Evolutionary conservation across 1,139 yeast genomes (phyloP).

Genomic region (Blastobotrys indianensis): DNA sequence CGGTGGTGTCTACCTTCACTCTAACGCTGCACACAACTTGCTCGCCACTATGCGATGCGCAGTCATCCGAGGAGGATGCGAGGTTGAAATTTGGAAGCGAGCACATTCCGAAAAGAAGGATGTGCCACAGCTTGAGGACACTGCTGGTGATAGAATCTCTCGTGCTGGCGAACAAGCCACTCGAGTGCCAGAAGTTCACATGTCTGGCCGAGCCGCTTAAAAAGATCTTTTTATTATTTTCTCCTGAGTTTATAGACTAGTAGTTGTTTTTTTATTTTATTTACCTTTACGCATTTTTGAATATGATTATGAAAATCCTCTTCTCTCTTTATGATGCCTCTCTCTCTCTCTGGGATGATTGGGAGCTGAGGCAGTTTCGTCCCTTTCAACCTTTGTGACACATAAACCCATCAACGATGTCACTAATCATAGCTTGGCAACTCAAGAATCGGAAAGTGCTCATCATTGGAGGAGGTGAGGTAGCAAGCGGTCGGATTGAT

Average conservation of each 20-base stretch:
- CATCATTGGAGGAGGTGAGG: constrained; percentile 79
- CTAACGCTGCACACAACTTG: constrained; percentile 95
- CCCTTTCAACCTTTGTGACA: neutral
- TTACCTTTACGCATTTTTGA: neutral
- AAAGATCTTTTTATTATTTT: neutral
- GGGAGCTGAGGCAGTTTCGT: neutral
- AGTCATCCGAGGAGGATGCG: constrained; percentile 80
- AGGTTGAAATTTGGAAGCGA: constrained; percentile 71
- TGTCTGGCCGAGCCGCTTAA: constrained; percentile 32
- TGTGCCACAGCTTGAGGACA: constrained; percentile 46
- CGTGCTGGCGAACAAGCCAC: constrained; percentile 60
- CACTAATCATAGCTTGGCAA: constrained; percentile 69
- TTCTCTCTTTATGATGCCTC: neutral
- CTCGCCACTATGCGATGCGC: constrained; percentile 96
- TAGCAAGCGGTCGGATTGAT: constrained; percentile 64
- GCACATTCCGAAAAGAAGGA: constrained; percentile 53
- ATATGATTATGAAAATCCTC: too few relatives aligned
- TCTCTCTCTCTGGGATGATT: neutral
- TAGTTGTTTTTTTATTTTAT: constrained; percentile 6
- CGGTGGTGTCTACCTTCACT: constrained; percentile 96
- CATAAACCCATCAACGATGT: constrained; percentile 33
- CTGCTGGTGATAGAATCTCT: constrained; percentile 48
- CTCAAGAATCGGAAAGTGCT: constrained; percentile 58
- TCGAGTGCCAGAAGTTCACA: constrained; percentile 31
- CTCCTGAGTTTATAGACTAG: neutral